phyloP scores from a whole-genome alignment of 352 stramenopile species.

The Phytopythium mirpurense region DNA sequence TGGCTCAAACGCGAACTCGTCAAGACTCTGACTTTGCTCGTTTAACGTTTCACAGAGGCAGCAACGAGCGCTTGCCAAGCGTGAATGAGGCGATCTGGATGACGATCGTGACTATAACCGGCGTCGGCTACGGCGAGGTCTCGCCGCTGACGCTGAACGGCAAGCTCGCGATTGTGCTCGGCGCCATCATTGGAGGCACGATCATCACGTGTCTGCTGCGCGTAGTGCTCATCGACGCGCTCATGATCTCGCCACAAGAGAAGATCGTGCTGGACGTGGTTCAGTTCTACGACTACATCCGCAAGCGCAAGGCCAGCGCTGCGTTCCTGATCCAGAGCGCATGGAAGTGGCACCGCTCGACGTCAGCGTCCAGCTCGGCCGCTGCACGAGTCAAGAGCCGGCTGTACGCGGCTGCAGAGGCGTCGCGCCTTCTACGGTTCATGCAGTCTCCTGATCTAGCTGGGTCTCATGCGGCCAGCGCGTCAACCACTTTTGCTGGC shows the following conservation, averaged over 20 bases:
- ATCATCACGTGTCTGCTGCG: slow-evolving; percentile 55
- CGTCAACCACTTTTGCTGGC: slow-evolving; percentile 8
- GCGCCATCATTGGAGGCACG: slow-evolving; percentile 50
- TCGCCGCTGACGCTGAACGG: slow-evolving; percentile 41
- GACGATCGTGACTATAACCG: slow-evolving; percentile 64
- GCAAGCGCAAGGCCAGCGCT: slow-evolving; percentile 29
- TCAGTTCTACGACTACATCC: slow-evolving; percentile 45
- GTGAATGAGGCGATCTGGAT: slow-evolving; percentile 49
- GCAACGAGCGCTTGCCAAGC: slow-evolving; percentile 37
- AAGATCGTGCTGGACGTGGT: slow-evolving; percentile 56
- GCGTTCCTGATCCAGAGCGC: slow-evolving; percentile 43
- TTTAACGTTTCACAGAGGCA: slow-evolving; percentile 15
- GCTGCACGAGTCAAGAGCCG: slow-evolving; percentile 17
- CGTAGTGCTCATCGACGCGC: slow-evolving; percentile 52
- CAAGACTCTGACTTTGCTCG: background rate
- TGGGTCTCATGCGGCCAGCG: slow-evolving; percentile 6
- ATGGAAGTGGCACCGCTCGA: slow-evolving; percentile 26
- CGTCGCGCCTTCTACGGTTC: slow-evolving; percentile 44
- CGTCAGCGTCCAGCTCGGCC: background rate
- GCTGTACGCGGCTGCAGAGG: slow-evolving; percentile 42
- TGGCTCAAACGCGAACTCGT: background rate
- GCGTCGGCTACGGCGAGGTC: slow-evolving; percentile 54
- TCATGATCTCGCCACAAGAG: slow-evolving; percentile 48
- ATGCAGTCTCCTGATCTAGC: slow-evolving; percentile 24
- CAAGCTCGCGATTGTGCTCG: slow-evolving; percentile 51